phyloP scores from a whole-genome alignment of 106 monocot species.

The Narthecium ossifragum region DNA sequence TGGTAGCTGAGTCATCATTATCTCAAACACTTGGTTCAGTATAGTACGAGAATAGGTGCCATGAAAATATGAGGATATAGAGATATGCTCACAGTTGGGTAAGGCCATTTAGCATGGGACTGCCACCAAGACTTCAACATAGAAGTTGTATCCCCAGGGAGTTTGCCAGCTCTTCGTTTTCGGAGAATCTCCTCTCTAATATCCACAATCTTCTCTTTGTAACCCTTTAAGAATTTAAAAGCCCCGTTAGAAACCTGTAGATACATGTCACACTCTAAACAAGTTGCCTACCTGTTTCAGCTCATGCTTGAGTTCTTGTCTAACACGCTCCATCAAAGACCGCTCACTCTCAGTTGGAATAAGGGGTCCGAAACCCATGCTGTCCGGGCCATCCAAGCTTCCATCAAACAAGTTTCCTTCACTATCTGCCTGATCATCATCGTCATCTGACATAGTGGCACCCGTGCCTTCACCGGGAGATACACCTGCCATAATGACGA shows the following conservation, averaged over 20 bases:
- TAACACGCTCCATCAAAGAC: constrained; percentile 36
- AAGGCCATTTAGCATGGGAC: constrained; percentile 50
- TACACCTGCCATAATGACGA: constrained; percentile 14
- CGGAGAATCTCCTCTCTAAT: constrained; percentile 50
- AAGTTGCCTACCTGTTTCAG: constrained; percentile 66
- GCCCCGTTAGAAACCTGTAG: neutral
- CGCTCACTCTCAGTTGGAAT: constrained; percentile 31
- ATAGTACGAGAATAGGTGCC: too few relatives aligned
- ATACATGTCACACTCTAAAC: neutral
- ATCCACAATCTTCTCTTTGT: constrained; percentile 43
- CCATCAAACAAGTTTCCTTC: constrained; percentile 27
- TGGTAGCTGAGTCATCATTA: too few relatives aligned
- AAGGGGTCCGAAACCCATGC: constrained; percentile 47
- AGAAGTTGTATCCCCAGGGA: constrained; percentile 44
- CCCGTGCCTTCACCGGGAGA: constrained; percentile 38
- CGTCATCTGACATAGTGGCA: constrained; percentile 43
- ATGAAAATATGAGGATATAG: too few relatives aligned
- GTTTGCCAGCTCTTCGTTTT: constrained; percentile 46
- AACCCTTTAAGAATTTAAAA: constrained; percentile 17
- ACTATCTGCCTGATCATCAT: constrained; percentile 31
- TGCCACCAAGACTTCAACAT: constrained; percentile 52
- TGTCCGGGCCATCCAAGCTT: constrained; percentile 23
- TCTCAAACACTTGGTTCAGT: too few relatives aligned
- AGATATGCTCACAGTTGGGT: constrained; percentile 32
- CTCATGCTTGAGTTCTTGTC: constrained; percentile 41